Conservation (phyloP, 176 grass and related monocot genomes). For the Themeda triandra region DNA sequence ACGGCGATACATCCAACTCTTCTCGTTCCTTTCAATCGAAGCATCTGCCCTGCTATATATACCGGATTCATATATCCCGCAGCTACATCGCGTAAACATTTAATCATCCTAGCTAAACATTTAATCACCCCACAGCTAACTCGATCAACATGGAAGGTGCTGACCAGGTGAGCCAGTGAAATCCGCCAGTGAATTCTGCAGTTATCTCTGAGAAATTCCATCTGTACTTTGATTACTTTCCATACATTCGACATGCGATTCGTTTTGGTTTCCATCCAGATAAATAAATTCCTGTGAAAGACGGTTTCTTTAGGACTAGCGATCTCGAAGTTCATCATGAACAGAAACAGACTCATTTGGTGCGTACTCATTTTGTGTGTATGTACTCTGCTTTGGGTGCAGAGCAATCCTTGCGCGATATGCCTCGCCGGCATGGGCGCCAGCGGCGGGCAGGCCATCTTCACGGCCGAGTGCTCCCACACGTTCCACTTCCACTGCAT, state of each 20-base stretch:
- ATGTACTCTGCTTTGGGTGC: background rate
- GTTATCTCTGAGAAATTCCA: background rate
- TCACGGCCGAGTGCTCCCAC: slow-evolving; percentile 73
- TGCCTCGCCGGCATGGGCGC: slow-evolving; percentile 45
- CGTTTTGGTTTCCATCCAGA: background rate
- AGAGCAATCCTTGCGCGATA: slow-evolving; percentile 57
- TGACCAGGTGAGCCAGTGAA: background rate
- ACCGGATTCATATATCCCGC: background rate
- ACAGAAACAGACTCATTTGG: background rate
- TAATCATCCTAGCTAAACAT: background rate
- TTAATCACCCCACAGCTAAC: background rate
- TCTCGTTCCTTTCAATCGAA: background rate
- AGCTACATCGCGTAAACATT: background rate
- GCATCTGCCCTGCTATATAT: background rate
- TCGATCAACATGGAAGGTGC: background rate
- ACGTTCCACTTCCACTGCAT: slow-evolving; percentile 78
- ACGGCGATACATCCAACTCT: background rate
- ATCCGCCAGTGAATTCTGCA: background rate
- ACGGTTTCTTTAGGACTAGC: background rate
- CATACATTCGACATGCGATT: background rate
- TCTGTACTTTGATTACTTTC: background rate
- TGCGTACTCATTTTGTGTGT: background rate
- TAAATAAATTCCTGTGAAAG: background rate
- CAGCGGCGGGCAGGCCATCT: slow-evolving; percentile 44
- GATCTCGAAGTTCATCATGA: background rate